phyloP scores from a whole-genome alignment of 768 basidiomycete genomes.

The Podaxis mareebaensis region DNA sequence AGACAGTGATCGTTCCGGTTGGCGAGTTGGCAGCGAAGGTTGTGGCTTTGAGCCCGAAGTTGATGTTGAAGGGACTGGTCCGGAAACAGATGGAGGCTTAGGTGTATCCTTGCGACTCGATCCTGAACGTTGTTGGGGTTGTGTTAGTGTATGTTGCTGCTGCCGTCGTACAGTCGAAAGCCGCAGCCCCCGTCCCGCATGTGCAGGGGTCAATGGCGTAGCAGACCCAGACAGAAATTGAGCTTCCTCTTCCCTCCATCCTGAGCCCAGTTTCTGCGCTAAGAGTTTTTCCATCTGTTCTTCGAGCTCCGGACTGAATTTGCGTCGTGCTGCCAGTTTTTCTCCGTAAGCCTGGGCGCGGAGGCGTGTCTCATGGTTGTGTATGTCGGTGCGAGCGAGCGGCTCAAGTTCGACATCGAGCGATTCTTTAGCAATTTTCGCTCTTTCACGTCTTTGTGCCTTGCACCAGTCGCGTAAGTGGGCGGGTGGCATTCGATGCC shows the following conservation, averaged over 20 bases:
- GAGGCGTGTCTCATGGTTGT: conserved; percentile 44
- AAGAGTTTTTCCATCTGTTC: conserved; percentile 23
- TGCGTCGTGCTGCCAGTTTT: conserved; percentile 31
- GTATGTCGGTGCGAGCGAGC: conserved; percentile 39
- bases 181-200: neutral
- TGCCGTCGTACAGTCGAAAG: conserved; percentile 10
- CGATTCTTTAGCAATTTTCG: conserved; percentile 27
- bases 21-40: neutral
- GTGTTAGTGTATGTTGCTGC: neutral
- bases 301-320: conserved; percentile 17
- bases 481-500: conserved; percentile 34
- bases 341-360: conserved; percentile 47
- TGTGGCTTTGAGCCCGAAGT: neutral
- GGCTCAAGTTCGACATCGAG: conserved; percentile 36
- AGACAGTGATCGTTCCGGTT: neutral
- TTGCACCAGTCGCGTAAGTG: conserved; percentile 33
- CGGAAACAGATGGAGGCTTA: neutral
- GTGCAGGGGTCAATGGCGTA: neutral
- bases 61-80: neutral
- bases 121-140: neutral
- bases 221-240: conserved; percentile 19
- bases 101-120: neutral
- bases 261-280: conserved; percentile 15
- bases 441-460: conserved; percentile 31
- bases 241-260: neutral